Conservation (phyloP, 2,329 filamentous ascomycete genomes). For the Parastagonospora avenae region DNA sequence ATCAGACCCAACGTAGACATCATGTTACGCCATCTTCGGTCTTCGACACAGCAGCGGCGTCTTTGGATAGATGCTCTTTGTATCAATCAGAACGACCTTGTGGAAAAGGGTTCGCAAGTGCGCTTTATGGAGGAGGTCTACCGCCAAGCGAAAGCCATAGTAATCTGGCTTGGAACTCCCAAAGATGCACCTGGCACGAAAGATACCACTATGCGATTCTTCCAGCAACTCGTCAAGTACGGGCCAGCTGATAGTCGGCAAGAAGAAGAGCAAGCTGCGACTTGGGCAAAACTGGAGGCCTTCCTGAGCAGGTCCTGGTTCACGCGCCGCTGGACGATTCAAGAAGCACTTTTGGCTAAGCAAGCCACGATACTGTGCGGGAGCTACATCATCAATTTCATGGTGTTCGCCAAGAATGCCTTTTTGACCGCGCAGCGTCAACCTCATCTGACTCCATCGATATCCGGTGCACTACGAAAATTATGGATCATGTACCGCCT, state of each 20-base stretch:
- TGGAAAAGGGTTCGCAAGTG: conserved; percentile 1
- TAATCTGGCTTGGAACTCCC: conserved; percentile 2
- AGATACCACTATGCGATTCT: background rate
- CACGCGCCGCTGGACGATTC: conserved; percentile 1
- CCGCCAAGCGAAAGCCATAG: background rate
- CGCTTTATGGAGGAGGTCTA: conserved; percentile 2
- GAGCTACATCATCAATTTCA: conserved; percentile 1
- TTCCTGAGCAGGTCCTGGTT: background rate
- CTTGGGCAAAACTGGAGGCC: background rate
- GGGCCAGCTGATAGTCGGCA: background rate
- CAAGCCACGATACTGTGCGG: conserved; percentile 4
- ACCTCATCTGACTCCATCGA: background rate
- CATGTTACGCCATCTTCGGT: conserved; percentile 2
- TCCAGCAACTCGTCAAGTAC: conserved; percentile 1
- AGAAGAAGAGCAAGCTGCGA: background rate
- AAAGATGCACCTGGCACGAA: background rate
- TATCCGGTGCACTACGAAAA: background rate
- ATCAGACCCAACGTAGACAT: conserved; percentile 2
- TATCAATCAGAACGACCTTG: conserved; percentile 2
- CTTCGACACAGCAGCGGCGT: background rate
- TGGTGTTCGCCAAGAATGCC: conserved; percentile 1
- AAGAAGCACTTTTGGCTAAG: conserved; percentile 2
- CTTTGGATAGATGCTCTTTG: conserved; percentile 4
- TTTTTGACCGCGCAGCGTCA: conserved; percentile 1
- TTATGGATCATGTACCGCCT: conserved; percentile 3